A percentile compares a stretch with the other conserved stretches of the same genome.
These are phyloP conservation scores for Leccinum fuscescens DNA, from an alignment of 1,284 basidiomycete genomes.

Conservation along the genomic window DNA sequence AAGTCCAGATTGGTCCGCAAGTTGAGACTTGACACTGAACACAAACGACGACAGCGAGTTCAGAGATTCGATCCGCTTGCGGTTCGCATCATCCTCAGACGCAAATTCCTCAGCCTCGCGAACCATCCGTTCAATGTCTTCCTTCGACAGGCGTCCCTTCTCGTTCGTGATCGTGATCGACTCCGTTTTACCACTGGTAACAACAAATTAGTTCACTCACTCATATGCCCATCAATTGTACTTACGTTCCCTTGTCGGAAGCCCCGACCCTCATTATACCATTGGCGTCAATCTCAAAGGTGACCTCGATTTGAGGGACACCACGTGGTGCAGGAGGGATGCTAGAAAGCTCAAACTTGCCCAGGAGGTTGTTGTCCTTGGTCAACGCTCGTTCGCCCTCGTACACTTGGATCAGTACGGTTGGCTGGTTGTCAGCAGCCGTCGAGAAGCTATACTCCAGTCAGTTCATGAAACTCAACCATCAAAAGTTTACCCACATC, in stretches of 20 bases:
- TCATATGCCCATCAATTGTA: constrained; percentile 18
- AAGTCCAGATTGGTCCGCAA: constrained; percentile 84
- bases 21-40: constrained; percentile 84
- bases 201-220: constrained; percentile 4
- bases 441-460: constrained; percentile 79
- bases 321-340: constrained; percentile 96
- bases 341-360: constrained; percentile 91
- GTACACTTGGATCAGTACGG: constrained; percentile 87
- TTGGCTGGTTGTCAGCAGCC: constrained; percentile 92
- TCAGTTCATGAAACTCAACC: not conserved
- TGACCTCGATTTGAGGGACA: constrained; percentile 93
- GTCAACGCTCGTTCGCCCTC: constrained; percentile 95
- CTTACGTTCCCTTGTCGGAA: constrained; percentile 87
- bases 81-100: constrained; percentile 80
- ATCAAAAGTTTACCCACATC: constrained; percentile 52
- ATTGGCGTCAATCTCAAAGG: constrained; percentile 92
- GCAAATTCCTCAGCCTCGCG: constrained; percentile 90
- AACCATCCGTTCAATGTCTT: constrained; percentile 93
- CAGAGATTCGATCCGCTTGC: constrained; percentile 86
- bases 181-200: constrained; percentile 74
- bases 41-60: constrained; percentile 78
- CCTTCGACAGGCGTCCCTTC: constrained; percentile 79
- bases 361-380: constrained; percentile 97
- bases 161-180: constrained; percentile 88
- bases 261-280: constrained; percentile 90